These are phyloP conservation scores for Hypsizygus ulmarius DNA, from an alignment of 1,284 basidiomycete genomes.

Conservation along the genomic window DNA sequence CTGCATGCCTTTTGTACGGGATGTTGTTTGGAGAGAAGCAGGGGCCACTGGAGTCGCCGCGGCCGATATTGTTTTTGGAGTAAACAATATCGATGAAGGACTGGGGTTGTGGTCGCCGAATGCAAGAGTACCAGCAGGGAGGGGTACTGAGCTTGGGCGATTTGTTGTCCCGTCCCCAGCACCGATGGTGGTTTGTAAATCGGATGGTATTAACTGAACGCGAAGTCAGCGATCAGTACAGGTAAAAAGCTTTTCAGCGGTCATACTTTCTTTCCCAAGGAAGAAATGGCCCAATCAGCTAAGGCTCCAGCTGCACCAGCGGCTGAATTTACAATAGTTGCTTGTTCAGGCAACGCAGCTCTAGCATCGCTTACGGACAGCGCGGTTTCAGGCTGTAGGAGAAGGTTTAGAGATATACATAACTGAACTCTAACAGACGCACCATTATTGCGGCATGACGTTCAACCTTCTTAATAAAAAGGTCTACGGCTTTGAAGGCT, in stretches of 20 bases:
- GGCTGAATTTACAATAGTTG: conserved; percentile 76
- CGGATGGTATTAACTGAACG: conserved; percentile 61
- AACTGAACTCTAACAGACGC: conserved; percentile 18
- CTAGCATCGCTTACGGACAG: conserved; percentile 33
- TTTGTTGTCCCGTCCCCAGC: conserved; percentile 33
- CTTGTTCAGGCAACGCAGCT: conserved; percentile 42
- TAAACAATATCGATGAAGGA: conserved; percentile 15
- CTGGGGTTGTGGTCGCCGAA: conserved; percentile 14
- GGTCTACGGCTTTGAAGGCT: conserved; percentile 86
- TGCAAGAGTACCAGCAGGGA: conserved; percentile 20
- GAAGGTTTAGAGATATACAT: neutral
- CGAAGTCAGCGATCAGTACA: neutral
- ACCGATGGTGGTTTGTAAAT: conserved; percentile 67
- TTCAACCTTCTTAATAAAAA: conserved; percentile 86
- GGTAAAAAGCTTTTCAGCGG: neutral
- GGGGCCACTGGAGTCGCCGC: conserved; percentile 14
- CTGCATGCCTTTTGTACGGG: conserved; percentile 66
- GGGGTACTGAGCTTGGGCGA: conserved; percentile 37
- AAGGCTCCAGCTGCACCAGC: conserved; percentile 87
- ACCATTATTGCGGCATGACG: conserved; percentile 79
- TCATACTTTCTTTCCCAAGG: conserved; percentile 71
- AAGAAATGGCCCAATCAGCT: conserved; percentile 93
- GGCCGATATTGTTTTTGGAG: conserved; percentile 11
- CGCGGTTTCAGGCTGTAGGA: conserved; percentile 66
- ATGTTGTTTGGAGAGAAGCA: conserved; percentile 19